Base-by-base conservation (phyloP, 495 filamentous ascomycete species). In the Lophiostoma macrostomum region DNA sequence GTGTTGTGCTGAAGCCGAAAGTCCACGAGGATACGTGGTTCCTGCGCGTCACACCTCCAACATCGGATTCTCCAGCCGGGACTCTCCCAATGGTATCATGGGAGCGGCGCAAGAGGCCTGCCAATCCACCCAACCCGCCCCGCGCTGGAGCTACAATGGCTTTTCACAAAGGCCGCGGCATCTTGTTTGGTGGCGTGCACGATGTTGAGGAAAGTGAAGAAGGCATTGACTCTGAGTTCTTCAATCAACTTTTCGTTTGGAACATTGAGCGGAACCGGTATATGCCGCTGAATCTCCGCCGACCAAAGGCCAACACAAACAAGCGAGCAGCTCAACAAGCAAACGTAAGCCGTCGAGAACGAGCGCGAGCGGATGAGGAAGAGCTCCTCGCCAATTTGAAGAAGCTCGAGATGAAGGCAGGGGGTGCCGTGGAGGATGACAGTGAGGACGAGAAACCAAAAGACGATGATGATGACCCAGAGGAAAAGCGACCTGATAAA, bases 21-120 rank as follows among this genome's bases (percentile, higher is more conserved):
- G 76, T 97, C 23, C 90, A 98, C 65, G 86, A 95, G 65, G 93
- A 98, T 66, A 90, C 88, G 39, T 98, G 91, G 83, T 91, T 91
- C 68, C 75, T 98, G 3, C 80, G 88, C 19, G 86, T 98, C 65
- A 84, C 80, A 2, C 84, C 81, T 7, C 87, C 89, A 8, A 67
- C 72, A 1, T 39, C 82, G 1, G 87, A 90, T 39, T 76, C 80
- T 0, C 70, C 82, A 1, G 49, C 78, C 1, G 76, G 74, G 36
- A 71, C 86, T 1, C 73, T 79, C 1, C 86, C 90, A 16, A 79
- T 75, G 16, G 78, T 94, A 14, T 79, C 88, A 29, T 98, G 93
- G 93, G 93, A 98, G 69, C 79, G 84, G 31, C 76, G 93, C 45
- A 98, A 97, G 76, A 86, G 85, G 72, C 90, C 93, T 18, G 88